Base-by-base conservation (phyloP, 345 rosid species). In the Bruguiera sexangula region DNA sequence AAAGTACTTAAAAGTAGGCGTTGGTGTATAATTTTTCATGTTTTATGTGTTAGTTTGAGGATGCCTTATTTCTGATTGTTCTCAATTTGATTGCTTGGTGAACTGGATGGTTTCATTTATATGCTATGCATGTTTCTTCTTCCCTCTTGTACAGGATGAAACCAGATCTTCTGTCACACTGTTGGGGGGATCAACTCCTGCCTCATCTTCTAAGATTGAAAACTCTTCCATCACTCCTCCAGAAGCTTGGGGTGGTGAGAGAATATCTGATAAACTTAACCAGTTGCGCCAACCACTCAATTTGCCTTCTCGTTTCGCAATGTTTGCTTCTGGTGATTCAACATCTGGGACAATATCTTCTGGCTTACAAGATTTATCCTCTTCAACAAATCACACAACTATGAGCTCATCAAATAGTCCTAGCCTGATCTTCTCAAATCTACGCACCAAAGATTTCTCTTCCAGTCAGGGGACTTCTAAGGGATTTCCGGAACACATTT, bases 241-340 rank as follows among this genome's bases (percentile, higher is more conserved):
- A 64, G 97, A 96, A 82, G 96, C 99, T 71, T 96, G 99, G 98
- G 99, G 98, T 62, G 98, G 97, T 67, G 96, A 92, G 78, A 91
- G 80, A 82, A 68, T 91, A 76, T 78, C 92, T 63, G 90, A 89
- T n/a, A 92, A 85, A 78, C 75, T 80, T 72, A 59, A 83, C 73
- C 82, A 78, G 67, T 78, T 86, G 26, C 86, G 78, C 55, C 86
- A 85, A 71, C 79, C 85, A 20, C 80, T 69, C 68, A 78, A 73
- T 74, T 43, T 85, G 73, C 85, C 98, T 34, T 83, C 96, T 63
- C 88, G 85, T 70, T 81, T 87, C 65, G 92, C 85, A 64, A 70
- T 73, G 63, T 73, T 76, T 46, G 81, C 82, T 77, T 81, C 90
- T 68, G 78, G 76, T 69, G 81, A 80, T 82, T 79, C 79, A 62